A percentile compares a stretch with the other conserved stretches of the same genome.
phyloP scores from a whole-genome alignment of 352 stramenopile genomes.

The Phytophthora palmivora region DNA sequence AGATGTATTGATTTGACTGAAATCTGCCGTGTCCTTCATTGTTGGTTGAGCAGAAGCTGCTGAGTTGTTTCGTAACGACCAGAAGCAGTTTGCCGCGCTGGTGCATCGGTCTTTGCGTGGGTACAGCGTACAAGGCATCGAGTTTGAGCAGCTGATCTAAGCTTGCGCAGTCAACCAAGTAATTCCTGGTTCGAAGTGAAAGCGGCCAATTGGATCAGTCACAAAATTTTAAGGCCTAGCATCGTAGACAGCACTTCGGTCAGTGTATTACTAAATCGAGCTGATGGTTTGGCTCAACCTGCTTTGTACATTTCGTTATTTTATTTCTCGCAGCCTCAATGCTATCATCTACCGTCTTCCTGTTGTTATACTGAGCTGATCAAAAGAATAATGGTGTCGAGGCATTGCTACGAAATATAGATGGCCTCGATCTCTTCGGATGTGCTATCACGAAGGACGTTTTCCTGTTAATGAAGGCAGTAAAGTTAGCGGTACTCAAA shows the following conservation, averaged over 20 bases:
- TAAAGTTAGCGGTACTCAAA: constrained; percentile 9
- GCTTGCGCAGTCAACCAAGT: constrained; percentile 8
- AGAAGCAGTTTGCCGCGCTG: constrained; percentile 91
- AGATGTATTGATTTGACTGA: constrained; percentile 3
- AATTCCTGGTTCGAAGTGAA: constrained; percentile 13
- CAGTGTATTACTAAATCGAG: constrained; percentile 19
- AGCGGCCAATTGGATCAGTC: constrained; percentile 12
- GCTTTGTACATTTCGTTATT: constrained; percentile 22
- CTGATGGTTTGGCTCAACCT: constrained; percentile 19
- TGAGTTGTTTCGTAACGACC: constrained; percentile 96
- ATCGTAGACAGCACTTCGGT: constrained; percentile 32
- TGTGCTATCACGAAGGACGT: constrained; percentile 80
- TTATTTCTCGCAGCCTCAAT: constrained; percentile 16
- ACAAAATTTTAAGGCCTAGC: constrained; percentile 16
- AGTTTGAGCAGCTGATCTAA: constrained; percentile 87
- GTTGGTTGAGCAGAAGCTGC: constrained; percentile 88
- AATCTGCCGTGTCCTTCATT: background rate
- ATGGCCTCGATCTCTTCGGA: constrained; percentile 88
- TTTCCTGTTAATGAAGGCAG: constrained; percentile 57
- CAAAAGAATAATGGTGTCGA: constrained; percentile 1
- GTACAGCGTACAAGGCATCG: constrained; percentile 83
- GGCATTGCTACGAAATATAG: constrained; percentile 70
- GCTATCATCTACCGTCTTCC: constrained; percentile 5
- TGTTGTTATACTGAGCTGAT: background rate
- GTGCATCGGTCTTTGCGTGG: constrained; percentile 88